Evolutionary conservation across 1,139 yeast genomes (phyloP), one percentile per base, ranked within the genome.

Genomic region (Candida frijolesensis): DNA sequence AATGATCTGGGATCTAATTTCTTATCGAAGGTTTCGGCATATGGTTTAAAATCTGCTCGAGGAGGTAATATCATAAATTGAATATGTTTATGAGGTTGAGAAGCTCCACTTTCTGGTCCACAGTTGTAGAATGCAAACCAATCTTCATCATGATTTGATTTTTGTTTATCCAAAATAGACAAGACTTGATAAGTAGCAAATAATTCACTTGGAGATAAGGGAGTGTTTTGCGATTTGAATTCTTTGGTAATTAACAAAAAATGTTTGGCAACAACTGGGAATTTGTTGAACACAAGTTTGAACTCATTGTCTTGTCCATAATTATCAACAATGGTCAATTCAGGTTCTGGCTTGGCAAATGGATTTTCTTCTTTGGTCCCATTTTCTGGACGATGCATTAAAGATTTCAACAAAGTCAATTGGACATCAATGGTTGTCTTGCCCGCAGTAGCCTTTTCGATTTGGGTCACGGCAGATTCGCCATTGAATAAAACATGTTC

Each of bases 11-110:
- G 42, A n/a, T 38, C 42, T 7, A 38, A 22, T 4, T 9, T 22
- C 33, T 41, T 39, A n/a, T 39, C 40, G 11, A 47, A 46, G 1
- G 63, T 60, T 47, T 84, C 88, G 39, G 91, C 89, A 64, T 80
- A 86, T 3, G 89, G 80, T 1, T 64, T 66, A 62, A 84, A 85
- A 1, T 58, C 57, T 34, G 76, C 68, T 10, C 68, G 65, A 22
- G 51, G 14, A 2, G 97, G 96, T 42, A 89, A 70, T 34, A 83
- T 78, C 78, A 94, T 74, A 66, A 92, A 85, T 67, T 94, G 99
- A 54, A 92, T 68, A 69, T 94, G 99, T 61, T 89, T 89, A 70
- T 94, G 99, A 45, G 90, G 87, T 60, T 91, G 95, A 0, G 97
- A 89, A 8, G 97, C 96, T 1, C 98, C 99, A 57, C 96, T 85